Base-by-base conservation (phyloP, 768 basidiomycete species). In the Pseudohyphozyma bogoriensis region DNA sequence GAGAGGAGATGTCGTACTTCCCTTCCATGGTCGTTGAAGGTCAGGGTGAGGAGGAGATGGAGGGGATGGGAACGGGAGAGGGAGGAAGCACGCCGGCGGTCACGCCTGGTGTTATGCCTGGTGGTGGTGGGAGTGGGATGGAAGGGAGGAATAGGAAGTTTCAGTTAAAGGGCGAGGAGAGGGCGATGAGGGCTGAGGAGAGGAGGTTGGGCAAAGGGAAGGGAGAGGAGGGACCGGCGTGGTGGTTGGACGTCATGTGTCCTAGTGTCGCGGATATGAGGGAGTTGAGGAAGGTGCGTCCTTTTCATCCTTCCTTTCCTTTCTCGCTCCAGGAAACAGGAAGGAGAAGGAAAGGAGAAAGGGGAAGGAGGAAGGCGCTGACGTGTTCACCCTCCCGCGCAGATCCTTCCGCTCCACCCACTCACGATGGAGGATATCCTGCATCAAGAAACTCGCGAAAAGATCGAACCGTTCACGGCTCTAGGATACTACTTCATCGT, bases 401-500 rank as follows among this genome's bases (percentile, higher is more conserved):
- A 91, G 89, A 75, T 87, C 22, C 76, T 93, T 29, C 87, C 88
- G 63, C 79, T 96, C 1, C 92, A 96, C 73, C 92, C 92, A 0
- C 76, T 96, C 49, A 93, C 91, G 1, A 78, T 95, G 16, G 92
- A 96, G 73, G 91, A 96, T 74, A 88, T 93, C 47, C 74, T 96
- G 11, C 87, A 89, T 61, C 85, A 87, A 74, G 91, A 96, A 61
- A 85, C 88, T 20, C 80, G 89, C 40, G 92, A 95, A 74, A 96
- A 96, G 74, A 74, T 93, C 22, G 91, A 95, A 70, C 75, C 84
- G 24, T 93, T 92, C 70, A 82, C 86, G 0, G 83, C 57, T 3
- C 79, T 96, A 18, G 92, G 90, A 2, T 96, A 96, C 74, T 89
- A 92, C 72, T 89, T 96, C 69, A 77, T 93, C 57, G 85, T 85